phyloP scores from a whole-genome alignment of 495 filamentous ascomycete genomes.

The Polyplosphaeria fusca region DNA sequence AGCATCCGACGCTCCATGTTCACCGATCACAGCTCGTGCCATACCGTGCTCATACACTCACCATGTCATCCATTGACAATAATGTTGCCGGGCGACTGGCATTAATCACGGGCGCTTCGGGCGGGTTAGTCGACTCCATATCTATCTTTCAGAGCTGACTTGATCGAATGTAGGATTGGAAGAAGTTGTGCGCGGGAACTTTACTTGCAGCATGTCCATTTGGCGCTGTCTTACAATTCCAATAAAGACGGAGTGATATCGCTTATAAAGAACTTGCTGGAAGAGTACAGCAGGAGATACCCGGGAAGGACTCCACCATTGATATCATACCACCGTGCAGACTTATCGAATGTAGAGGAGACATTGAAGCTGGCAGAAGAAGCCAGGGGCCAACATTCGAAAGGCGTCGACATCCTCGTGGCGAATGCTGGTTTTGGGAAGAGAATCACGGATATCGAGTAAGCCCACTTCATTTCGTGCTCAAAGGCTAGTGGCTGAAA shows the following conservation, averaged over 20 bases:
- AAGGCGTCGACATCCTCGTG: slow-evolving; percentile 60
- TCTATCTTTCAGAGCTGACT: not conserved
- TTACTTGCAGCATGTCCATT: slow-evolving; percentile 50
- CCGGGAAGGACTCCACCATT: slow-evolving; percentile 33
- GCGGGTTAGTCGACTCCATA: slow-evolving; percentile 1
- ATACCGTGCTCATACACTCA: no score
- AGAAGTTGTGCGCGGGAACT: slow-evolving; percentile 58
- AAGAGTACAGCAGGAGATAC: slow-evolving; percentile 11
- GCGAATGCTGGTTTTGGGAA: slow-evolving; percentile 49
- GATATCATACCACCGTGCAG: slow-evolving; percentile 56
- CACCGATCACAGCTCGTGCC: no score
- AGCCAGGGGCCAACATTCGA: slow-evolving; percentile 52
- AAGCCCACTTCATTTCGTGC: not conserved
- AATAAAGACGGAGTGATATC: slow-evolving; percentile 48
- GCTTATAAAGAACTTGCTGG: slow-evolving; percentile 44
- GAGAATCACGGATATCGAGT: slow-evolving; percentile 25
- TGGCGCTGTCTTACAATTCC: slow-evolving; percentile 61
- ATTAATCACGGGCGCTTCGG: slow-evolving; percentile 20
- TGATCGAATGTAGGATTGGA: slow-evolving; percentile 51
- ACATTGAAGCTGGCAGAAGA: slow-evolving; percentile 52
- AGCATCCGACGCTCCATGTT: no score
- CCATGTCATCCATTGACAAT: slow-evolving; percentile 16
- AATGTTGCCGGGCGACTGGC: slow-evolving; percentile 12
- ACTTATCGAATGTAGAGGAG: slow-evolving; percentile 52
- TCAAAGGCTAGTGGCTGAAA: not conserved